Evolutionary conservation across 1,139 yeast species (phyloP).

Genomic region (Saccharomycopsis phalli): DNA sequence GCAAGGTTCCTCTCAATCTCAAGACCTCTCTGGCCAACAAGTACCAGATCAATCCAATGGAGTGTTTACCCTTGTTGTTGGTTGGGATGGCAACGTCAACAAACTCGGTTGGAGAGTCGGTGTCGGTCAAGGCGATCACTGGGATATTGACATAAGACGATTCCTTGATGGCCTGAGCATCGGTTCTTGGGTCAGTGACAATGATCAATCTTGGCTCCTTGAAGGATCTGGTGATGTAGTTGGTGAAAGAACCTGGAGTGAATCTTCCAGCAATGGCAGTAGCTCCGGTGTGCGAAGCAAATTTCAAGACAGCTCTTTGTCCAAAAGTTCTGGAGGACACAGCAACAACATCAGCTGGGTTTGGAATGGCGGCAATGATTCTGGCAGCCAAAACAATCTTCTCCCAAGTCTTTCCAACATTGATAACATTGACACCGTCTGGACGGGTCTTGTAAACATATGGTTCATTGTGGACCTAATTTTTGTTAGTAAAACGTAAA

Average conservation of each 20-base stretch:
- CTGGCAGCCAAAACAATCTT: slow-evolving; percentile 99
- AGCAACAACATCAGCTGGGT: slow-evolving; percentile 97
- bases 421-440: slow-evolving; percentile 98
- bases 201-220: slow-evolving; percentile 99
- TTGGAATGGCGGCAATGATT: slow-evolving; percentile 98
- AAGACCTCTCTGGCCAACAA: slow-evolving; percentile 98
- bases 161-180: slow-evolving; percentile 99
- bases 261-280: slow-evolving; percentile 99
- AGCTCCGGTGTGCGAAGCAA: slow-evolving; percentile 99
- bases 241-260: slow-evolving; percentile 99
- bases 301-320: slow-evolving; percentile 99
- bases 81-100: slow-evolving; percentile 99
- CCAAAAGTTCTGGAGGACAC: slow-evolving; percentile 99
- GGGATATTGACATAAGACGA: slow-evolving; percentile 99
- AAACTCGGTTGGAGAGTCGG: slow-evolving; percentile 98
- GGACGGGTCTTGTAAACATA: slow-evolving; percentile 99
- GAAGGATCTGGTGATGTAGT: slow-evolving; percentile 99
- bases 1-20: slow-evolving; percentile 96
- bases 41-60: slow-evolving; percentile 99
- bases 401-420: slow-evolving; percentile 99
- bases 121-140: slow-evolving; percentile 97
- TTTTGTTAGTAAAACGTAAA: slow-evolving; percentile 35
- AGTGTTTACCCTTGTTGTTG: slow-evolving; percentile 99
- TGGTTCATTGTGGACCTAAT: slow-evolving; percentile 95
- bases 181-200: slow-evolving; percentile 99